A percentile compares a stretch with the other conserved stretches of the same genome.
Conservation (phyloP, 2,329 filamentous ascomycete genomes). For the Thelonectria olida region DNA sequence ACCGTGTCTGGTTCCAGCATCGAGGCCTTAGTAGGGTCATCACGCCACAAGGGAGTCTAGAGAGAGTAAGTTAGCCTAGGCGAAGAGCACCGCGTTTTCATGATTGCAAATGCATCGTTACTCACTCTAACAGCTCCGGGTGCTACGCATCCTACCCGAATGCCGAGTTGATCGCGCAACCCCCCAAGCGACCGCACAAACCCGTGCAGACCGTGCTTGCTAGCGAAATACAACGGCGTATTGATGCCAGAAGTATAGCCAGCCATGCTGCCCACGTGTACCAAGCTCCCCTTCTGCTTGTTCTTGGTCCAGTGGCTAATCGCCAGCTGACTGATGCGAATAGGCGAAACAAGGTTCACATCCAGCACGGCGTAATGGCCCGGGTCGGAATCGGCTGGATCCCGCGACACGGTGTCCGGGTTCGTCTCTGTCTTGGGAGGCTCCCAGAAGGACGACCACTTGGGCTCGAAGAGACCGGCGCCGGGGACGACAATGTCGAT, state of each 20-base stretch:
- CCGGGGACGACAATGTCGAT: slow-evolving; percentile 50
- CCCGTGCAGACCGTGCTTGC: slow-evolving; percentile 49
- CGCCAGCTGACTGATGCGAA: slow-evolving; percentile 50
- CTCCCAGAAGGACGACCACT: slow-evolving; percentile 48
- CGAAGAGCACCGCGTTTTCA: too few relatives aligned
- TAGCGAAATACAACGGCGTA: slow-evolving; percentile 49
- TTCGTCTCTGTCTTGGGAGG: slow-evolving; percentile 43
- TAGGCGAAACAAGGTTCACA: slow-evolving; percentile 49
- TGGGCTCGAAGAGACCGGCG: slow-evolving; percentile 50
- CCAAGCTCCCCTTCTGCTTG: slow-evolving; percentile 41
- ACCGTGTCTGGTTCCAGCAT: slow-evolving; percentile 38
- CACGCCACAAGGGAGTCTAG: slow-evolving; percentile 46
- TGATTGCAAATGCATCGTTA: not conserved
- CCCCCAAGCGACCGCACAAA: slow-evolving; percentile 45
- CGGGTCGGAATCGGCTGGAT: slow-evolving; percentile 40
- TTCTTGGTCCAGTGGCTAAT: slow-evolving; percentile 48
- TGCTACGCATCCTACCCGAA: slow-evolving; percentile 45
- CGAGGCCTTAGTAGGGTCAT: slow-evolving; percentile 43
- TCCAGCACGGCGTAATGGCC: slow-evolving; percentile 48
- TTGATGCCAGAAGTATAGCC: slow-evolving; percentile 41
- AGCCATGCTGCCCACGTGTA: slow-evolving; percentile 48
- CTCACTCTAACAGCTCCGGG: slow-evolving; percentile 46
- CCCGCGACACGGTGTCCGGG: slow-evolving; percentile 37
- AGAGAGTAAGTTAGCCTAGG: not conserved
- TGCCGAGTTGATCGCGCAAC: slow-evolving; percentile 44